These are phyloP conservation scores for Tetrapyrgos nigripes DNA, from an alignment of 1,284 basidiomycete genomes.

Conservation along the genomic window DNA sequence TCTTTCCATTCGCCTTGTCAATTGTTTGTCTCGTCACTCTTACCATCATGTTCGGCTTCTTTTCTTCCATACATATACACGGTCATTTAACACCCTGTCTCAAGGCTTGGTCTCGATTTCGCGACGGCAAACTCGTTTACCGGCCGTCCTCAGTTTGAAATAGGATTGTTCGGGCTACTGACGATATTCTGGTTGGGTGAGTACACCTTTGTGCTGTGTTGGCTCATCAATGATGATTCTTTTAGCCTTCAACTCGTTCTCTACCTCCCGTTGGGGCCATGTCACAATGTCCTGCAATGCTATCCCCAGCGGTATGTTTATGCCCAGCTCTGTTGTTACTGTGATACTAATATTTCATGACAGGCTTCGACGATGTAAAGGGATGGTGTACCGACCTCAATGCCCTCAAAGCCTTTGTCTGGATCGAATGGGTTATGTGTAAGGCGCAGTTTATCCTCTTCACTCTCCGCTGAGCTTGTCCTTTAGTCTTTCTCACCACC, in stretches of 20 bases:
- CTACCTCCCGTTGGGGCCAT: slow-evolving; percentile 58
- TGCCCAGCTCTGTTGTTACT: slow-evolving; percentile 1
- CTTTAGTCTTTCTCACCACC: slow-evolving; percentile 50
- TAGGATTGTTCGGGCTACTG: slow-evolving; percentile 50
- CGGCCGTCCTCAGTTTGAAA: slow-evolving; percentile 53
- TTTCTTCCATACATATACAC: background rate
- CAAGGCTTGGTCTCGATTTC: slow-evolving; percentile 52
- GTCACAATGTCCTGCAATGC: slow-evolving; percentile 53
- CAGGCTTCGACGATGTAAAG: slow-evolving; percentile 52
- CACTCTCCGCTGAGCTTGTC: no score
- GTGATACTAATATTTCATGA: no score
- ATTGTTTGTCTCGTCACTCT: slow-evolving; percentile 55
- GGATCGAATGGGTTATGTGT: slow-evolving; percentile 63
- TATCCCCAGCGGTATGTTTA: slow-evolving; percentile 51
- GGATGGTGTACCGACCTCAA: slow-evolving; percentile 61
- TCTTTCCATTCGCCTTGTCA: slow-evolving; percentile 64
- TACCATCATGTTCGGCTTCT: slow-evolving; percentile 45
- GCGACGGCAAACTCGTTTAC: slow-evolving; percentile 47
- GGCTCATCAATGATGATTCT: slow-evolving; percentile 1
- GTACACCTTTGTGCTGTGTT: slow-evolving; percentile 17
- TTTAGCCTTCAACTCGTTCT: slow-evolving; percentile 64
- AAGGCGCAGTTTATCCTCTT: slow-evolving; percentile 32
- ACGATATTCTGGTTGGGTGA: slow-evolving; percentile 61
- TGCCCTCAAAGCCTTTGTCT: slow-evolving; percentile 61
- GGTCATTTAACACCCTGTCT: background rate